Conservation (phyloP, 148 eudicot genomes). For the Arctostaphylos glauca region DNA sequence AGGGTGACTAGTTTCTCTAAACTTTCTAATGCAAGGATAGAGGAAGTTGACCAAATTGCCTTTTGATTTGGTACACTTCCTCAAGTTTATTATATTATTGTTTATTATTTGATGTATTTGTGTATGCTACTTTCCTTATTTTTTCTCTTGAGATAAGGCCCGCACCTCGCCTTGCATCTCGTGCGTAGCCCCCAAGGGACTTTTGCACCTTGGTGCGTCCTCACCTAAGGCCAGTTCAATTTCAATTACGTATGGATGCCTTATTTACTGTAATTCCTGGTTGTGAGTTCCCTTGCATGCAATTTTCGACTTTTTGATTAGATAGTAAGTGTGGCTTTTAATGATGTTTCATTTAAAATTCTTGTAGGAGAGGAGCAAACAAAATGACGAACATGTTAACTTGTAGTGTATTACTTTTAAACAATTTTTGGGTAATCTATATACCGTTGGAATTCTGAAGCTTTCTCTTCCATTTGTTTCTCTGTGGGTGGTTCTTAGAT, state of each 20-base stretch:
- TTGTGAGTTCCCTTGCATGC: neutral
- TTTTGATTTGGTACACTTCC: neutral
- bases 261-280: neutral
- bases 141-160: neutral
- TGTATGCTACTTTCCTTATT: neutral
- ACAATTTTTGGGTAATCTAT: neutral
- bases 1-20: neutral
- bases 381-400: slow-evolving; percentile 1
- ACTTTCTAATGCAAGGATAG: neutral
- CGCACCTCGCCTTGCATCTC: neutral
- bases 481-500: slow-evolving; percentile 44
- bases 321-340: neutral
- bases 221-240: neutral
- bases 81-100: neutral
- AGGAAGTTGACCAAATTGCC: slow-evolving; percentile 1
- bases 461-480: slow-evolving; percentile 21
- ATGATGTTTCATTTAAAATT: neutral
- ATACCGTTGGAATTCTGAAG: slow-evolving; percentile 9
- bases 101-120: neutral
- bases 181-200: neutral
- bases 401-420: slow-evolving; percentile 2
- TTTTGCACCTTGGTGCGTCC: neutral
- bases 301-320: neutral
- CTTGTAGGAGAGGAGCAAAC: neutral
- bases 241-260: neutral